A percentile compares a stretch with the other conserved stretches of the same genome.
These are phyloP conservation scores for Acer campestre DNA, from an alignment of 345 rosid genomes.

Conservation along the genomic window DNA sequence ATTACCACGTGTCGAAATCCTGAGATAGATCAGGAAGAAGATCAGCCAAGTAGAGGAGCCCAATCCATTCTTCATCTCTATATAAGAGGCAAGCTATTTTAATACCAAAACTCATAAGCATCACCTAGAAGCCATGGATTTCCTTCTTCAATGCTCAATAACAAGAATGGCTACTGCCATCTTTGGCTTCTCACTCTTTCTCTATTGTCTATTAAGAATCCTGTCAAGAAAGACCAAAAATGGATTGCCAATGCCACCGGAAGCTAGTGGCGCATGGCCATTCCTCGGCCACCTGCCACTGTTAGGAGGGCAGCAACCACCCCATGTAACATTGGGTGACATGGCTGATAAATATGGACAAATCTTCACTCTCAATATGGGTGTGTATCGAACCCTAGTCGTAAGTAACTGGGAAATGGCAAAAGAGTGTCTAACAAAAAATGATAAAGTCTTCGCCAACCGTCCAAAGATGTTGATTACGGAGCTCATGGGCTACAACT, in stretches of 20 bases:
- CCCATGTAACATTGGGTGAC: constrained; percentile 20
- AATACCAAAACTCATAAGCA: not conserved
- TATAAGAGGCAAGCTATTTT: not conserved
- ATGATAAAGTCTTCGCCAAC: constrained; percentile 30
- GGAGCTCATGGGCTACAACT: constrained; percentile 32
- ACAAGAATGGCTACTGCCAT: not conserved
- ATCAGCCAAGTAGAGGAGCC: too few relatives aligned
- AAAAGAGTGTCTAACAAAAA: constrained; percentile 37
- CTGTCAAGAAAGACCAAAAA: not conserved
- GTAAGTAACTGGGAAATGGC: constrained; percentile 30
- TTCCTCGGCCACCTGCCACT: constrained; percentile 42
- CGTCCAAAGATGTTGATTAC: constrained; percentile 33
- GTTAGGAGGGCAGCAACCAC: constrained; percentile 18
- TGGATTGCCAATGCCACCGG: constrained; percentile 7
- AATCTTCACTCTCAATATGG: constrained; percentile 30
- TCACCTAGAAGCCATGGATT: not conserved
- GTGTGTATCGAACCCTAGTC: constrained; percentile 24
- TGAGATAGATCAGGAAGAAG: too few relatives aligned
- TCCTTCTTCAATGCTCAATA: not conserved
- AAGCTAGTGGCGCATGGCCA: constrained; percentile 29
- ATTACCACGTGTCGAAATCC: too few relatives aligned
- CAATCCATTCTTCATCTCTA: not conserved
- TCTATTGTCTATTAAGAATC: not conserved
- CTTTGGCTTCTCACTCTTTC: not conserved
- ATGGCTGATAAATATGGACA: constrained; percentile 33